A percentile compares a stretch with the other conserved stretches of the same genome.
Evolutionary conservation across 768 basidiomycete species (phyloP).

Genomic region (Lactifluus volemus): DNA sequence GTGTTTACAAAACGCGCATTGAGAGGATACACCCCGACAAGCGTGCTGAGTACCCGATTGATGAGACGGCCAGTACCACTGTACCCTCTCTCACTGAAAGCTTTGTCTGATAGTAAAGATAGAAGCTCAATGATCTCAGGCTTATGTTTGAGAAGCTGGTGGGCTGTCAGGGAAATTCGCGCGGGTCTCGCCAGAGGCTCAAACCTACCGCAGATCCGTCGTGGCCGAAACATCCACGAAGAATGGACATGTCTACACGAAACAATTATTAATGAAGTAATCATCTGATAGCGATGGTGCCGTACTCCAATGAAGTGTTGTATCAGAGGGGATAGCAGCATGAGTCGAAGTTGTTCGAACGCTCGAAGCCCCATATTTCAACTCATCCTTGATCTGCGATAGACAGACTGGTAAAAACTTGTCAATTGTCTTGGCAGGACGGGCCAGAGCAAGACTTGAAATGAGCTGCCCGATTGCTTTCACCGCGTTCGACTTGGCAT

Average conservation of each 20-base stretch:
- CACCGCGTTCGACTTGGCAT: conserved; percentile 86
- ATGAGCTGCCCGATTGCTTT: conserved; percentile 84
- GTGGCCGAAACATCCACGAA: conserved; percentile 75
- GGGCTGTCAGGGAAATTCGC: conserved; percentile 3
- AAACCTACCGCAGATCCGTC: conserved; percentile 52
- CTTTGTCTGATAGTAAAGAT: conserved; percentile 60
- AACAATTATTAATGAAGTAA: not conserved
- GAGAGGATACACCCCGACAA: conserved; percentile 67
- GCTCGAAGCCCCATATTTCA: conserved; percentile 86
- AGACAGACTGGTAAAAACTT: conserved; percentile 76
- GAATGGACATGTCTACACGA: conserved; percentile 63
- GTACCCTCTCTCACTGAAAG: conserved; percentile 85
- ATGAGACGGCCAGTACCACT: conserved; percentile 71
- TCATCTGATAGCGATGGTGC: conserved; percentile 21
- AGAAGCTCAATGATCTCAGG: conserved; percentile 55
- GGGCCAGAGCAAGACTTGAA: conserved; percentile 70
- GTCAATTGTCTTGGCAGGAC: conserved; percentile 64
- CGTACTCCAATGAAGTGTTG: conserved; percentile 88
- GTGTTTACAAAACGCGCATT: conserved; percentile 77
- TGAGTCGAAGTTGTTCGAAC: conserved; percentile 71
- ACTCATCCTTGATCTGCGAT: conserved; percentile 70
- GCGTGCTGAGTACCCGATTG: conserved; percentile 62
- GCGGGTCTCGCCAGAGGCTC: not conserved
- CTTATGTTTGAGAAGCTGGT: conserved; percentile 62
- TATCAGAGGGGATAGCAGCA: conserved; percentile 70